Evolutionary conservation across 2,329 filamentous ascomycete genomes (phyloP), one percentile per base, ranked within the genome.

Genomic region (Cercospora sp.): DNA sequence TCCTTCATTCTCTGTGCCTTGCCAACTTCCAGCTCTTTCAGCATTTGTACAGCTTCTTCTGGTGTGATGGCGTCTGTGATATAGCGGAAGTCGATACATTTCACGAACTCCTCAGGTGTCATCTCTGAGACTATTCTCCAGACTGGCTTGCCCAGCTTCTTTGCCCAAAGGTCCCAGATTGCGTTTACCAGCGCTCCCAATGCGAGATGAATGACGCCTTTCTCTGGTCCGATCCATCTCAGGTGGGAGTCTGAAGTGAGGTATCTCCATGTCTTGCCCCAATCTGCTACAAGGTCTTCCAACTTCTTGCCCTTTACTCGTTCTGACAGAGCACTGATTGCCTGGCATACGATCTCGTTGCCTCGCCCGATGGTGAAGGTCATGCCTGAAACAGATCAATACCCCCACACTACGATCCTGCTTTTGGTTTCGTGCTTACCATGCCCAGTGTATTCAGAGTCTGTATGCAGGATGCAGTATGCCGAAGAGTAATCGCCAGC

Each of bases 151-250:
- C 87, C 85, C 40, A 95, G 87, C 2, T 86, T 86, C 83, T 96
- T 97, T 65, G 92, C 93, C 93, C 93, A 97, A n/a, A 97, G 87
- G 80, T 97, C 93, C 93, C 93, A 97, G 75, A 97, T 85, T 16
- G 93, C 93, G 79, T 97, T 97, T 74, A 77, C 91, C 16, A 97
- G 90, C 53, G 93, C 91, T 32, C 92, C 93, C 10, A 97, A 88
- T 1, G 93, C 93, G 7, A 97, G 90, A 81, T 97, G 93, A 74
- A 96, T 96, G 55, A 97, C 93, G 68, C 93, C 93, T 82, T 97
- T 97, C 77, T 97, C 93, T 0, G 93, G 93, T 0, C 93, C 93
- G 77, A 97, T 95, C 93, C 94, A 97, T 66, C 93, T 91, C 64
- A 97, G 85, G 81, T 97, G 93, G 74, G 88, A 91, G 85, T 97